Evolutionary conservation across 805 yeast species (phyloP), one percentile per base, ranked within the genome.

Genomic region (Pichia membranifaciens): DNA sequence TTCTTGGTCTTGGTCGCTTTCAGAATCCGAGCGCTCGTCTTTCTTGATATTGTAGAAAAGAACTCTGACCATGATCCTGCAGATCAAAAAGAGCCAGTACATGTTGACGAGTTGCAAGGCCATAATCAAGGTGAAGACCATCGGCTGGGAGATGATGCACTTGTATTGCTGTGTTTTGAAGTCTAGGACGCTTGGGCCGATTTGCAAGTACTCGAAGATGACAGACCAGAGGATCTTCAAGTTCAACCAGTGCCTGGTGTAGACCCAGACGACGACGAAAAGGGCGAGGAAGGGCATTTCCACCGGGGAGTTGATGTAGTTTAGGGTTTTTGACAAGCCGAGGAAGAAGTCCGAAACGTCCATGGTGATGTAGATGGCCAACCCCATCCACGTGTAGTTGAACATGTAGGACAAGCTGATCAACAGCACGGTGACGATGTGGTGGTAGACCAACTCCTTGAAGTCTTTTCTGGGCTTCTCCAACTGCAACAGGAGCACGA

Each of bases 381-480:
- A 65, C 5, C 99, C 99, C 77, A 93, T 91, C 81, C 95, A 87
- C 15, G 96, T 87, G 73, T 89, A 93, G 67, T 93, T 96, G 75
- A 93, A 93, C 56, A 90, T 79, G 66, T 93, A 91, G 10, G 96
- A 87, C 46, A 78, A 73, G 79, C 84, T 83, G 58, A 93, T 89
- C 56, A 93, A 76, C 4, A 88, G 78, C 63, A 93, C 81, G 22
- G 99, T 93, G 53, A 93, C 81, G 52, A 93, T 77, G 65, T 93
- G 99, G 67, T 93, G 99, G 66, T 87, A 81, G 35, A 91, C 87
- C 51, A 93, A 76, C 67, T 93, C 99, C 57, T 81, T 71, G 68
- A 82, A 90, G 65, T 93, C 99, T 67, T 89, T 90, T 66, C 99
- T 78, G 49, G 96, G 98, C 65, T 87, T 87, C 67, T 93, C 99